Evolutionary conservation across 208 protist species (phyloP).

Genomic region (Trichomonas tenax): DNA sequence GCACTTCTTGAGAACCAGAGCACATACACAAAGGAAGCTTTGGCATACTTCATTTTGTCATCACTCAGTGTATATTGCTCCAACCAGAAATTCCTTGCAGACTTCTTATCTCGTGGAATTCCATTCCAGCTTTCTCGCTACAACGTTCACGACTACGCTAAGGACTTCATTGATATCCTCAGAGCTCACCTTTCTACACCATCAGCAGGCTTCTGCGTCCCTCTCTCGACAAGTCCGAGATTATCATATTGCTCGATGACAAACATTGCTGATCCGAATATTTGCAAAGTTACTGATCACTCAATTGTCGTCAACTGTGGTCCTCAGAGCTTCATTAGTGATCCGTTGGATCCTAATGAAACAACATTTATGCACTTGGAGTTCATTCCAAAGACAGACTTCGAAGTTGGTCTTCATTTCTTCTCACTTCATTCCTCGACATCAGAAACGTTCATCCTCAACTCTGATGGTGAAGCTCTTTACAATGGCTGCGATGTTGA

Average conservation of each 20-base stretch:
- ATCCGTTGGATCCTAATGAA: neutral
- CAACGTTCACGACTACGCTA: neutral
- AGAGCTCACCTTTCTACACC: neutral
- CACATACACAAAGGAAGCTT: neutral
- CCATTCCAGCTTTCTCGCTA: neutral
- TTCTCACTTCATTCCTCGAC: neutral
- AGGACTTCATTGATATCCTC: neutral
- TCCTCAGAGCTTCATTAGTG: neutral
- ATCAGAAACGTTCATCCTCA: neutral
- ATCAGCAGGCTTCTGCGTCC: neutral
- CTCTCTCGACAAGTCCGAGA: neutral
- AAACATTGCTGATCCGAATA: neutral
- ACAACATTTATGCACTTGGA: neutral
- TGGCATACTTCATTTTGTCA: neutral
- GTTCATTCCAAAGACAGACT: neutral
- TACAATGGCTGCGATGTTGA: neutral
- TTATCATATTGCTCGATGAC: neutral
- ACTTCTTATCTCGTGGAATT: neutral
- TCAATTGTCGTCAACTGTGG: neutral
- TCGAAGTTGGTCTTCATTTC: neutral
- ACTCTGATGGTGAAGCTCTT: neutral
- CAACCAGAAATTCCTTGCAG: neutral
- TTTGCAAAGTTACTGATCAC: neutral
- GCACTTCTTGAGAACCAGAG: neutral
- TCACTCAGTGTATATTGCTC: neutral